A percentile compares a stretch with the other conserved stretches of the same genome.
phyloP scores from a whole-genome alignment of 2,329 filamentous ascomycete species.

The Scorias spongiosa region DNA sequence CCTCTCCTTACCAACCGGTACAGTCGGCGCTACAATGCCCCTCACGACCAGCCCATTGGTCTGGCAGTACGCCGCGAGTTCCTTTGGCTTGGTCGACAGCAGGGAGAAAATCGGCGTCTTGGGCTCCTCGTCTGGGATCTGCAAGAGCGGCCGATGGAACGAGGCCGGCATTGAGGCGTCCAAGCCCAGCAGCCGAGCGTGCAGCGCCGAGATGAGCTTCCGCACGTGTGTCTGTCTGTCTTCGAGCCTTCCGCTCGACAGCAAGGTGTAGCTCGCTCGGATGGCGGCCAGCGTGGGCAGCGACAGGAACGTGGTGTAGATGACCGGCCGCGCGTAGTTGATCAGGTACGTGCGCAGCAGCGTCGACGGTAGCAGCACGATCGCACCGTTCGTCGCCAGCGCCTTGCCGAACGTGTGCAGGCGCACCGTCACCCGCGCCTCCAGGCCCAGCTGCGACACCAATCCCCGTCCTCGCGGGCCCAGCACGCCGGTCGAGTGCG shows the following conservation, averaged over 20 bases:
- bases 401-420: constrained; percentile 55
- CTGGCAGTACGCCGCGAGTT: constrained; percentile 46
- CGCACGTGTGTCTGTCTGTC: constrained; percentile 26
- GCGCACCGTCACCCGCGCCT: constrained; percentile 40
- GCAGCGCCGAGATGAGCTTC: constrained; percentile 30
- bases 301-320: constrained; percentile 58
- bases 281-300: constrained; percentile 47
- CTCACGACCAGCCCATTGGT: constrained; percentile 43
- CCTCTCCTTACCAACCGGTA: constrained; percentile 46
- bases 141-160: constrained; percentile 20
- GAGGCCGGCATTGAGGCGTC: constrained; percentile 3
- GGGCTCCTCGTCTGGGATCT: constrained; percentile 23
- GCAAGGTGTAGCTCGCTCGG: constrained; percentile 40
- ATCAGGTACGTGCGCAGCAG: constrained; percentile 49
- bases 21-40: constrained; percentile 53
- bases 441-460: constrained; percentile 41
- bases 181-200: constrained; percentile 28
- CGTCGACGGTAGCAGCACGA: constrained; percentile 46
- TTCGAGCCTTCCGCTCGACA: constrained; percentile 36
- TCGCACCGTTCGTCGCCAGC: constrained; percentile 54
- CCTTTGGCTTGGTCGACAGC: constrained; percentile 41
- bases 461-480: constrained; percentile 42
- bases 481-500: constrained; percentile 49
- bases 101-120: constrained; percentile 51
- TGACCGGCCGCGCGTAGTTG: constrained; percentile 61